Conservation (phyloP, 176 grass and related monocot genomes). For the Hsuehochloa calcarea region DNA sequence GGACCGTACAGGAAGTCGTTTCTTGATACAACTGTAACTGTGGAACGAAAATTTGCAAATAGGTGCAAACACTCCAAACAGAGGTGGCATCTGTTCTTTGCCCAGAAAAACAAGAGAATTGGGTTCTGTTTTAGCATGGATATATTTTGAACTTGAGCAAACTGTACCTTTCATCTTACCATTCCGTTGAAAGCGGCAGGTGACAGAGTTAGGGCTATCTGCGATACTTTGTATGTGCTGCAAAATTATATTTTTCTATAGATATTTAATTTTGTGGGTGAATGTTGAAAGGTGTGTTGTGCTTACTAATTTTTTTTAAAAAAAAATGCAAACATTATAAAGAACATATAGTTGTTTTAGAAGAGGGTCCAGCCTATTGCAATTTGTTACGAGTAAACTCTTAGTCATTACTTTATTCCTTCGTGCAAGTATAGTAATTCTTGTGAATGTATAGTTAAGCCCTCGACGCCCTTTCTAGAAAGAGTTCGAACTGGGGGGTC, state of each 20-base stretch:
- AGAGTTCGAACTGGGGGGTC: neutral
- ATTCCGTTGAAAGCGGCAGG: too few relatives aligned
- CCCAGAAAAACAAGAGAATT: too few relatives aligned
- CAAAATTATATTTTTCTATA: neutral
- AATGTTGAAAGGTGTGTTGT: neutral
- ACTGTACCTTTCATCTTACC: neutral
- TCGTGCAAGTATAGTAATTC: neutral
- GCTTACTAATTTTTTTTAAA: too few relatives aligned
- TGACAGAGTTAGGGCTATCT: too few relatives aligned
- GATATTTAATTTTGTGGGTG: neutral
- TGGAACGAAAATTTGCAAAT: neutral
- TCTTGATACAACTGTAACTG: neutral
- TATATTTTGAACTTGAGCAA: neutral
- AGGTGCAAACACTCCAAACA: neutral
- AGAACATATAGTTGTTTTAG: too few relatives aligned
- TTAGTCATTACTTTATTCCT: neutral
- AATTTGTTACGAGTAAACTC: neutral
- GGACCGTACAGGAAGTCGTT: conserved; percentile 31
- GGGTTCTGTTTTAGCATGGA: neutral
- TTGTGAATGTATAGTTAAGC: neutral
- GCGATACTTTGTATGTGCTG: neutral
- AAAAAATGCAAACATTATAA: too few relatives aligned
- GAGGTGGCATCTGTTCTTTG: neutral
- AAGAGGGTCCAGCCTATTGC: neutral
- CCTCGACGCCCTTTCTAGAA: neutral